Percentiles rank a stretch among this genome's conserved stretches.
These are phyloP conservation scores for Sporothrix sp. DNA, from an alignment of 2,329 filamentous ascomycete species.

Conservation along the genomic window DNA sequence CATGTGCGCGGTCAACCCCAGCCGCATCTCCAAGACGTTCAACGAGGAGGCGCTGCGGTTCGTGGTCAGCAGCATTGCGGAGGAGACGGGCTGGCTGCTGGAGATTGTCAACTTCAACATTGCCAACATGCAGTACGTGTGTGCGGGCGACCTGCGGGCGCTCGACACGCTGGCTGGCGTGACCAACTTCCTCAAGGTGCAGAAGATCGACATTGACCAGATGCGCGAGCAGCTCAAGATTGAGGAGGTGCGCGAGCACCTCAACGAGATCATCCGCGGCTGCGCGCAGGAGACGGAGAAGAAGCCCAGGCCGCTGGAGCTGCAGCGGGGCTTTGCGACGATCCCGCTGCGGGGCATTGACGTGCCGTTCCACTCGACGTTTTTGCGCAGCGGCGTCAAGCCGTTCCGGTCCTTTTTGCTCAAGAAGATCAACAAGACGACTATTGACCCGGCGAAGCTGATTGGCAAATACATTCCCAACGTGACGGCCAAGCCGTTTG, in stretches of 20 bases:
- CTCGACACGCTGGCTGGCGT: slow-evolving; percentile 68
- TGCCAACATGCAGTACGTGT: slow-evolving; percentile 66
- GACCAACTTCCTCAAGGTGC: slow-evolving; percentile 89
- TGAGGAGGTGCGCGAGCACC: slow-evolving; percentile 82
- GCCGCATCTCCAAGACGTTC: slow-evolving; percentile 96
- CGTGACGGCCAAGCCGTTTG: slow-evolving; percentile 91
- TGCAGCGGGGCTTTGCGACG: slow-evolving; percentile 92
- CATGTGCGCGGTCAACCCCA: slow-evolving; percentile 98
- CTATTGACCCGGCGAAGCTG: slow-evolving; percentile 92
- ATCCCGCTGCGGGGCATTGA: slow-evolving; percentile 96
- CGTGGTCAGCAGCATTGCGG: slow-evolving; percentile 88
- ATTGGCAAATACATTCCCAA: slow-evolving; percentile 99
- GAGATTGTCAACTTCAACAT: slow-evolving; percentile 98
- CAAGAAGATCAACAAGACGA: slow-evolving; percentile 99
- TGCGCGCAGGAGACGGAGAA: slow-evolving; percentile 78
- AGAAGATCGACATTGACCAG: slow-evolving; percentile 94
- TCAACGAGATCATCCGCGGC: slow-evolving; percentile 82
- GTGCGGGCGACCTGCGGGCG: slow-evolving; percentile 59
- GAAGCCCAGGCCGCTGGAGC: slow-evolving; percentile 79
- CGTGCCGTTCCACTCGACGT: slow-evolving; percentile 98
- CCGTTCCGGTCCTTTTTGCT: slow-evolving; percentile 96
- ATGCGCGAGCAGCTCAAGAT: slow-evolving; percentile 78
- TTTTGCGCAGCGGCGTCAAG: slow-evolving; percentile 95
- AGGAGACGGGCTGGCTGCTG: slow-evolving; percentile 88
- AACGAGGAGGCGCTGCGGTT: slow-evolving; percentile 96